Evolutionary conservation across 2,329 filamentous ascomycete species (phyloP).

Genomic region (Paraconiothyrium sp.): DNA sequence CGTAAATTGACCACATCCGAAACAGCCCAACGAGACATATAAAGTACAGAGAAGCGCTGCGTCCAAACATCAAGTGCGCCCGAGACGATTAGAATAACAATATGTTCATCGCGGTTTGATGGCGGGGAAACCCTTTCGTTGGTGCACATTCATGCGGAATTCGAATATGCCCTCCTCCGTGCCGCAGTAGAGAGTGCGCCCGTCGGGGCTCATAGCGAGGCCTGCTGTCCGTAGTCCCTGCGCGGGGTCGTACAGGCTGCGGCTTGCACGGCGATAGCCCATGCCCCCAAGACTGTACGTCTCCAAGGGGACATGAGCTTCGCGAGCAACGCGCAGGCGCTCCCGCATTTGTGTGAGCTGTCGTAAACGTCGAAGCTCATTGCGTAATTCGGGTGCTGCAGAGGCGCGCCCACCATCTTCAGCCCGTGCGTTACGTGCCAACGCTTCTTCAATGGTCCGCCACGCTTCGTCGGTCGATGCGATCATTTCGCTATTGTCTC

Average conservation of each 20-base stretch:
- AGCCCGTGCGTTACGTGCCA: conserved; percentile 47
- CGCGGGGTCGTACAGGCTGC: conserved; percentile 38
- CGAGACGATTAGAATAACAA: not conserved
- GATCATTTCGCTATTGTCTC: conserved; percentile 40
- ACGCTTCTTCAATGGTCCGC: conserved; percentile 59
- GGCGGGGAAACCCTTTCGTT: conserved; percentile 62
- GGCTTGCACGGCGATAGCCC: conserved; percentile 36
- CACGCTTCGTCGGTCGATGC: conserved; percentile 54
- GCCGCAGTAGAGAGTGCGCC: conserved; percentile 57
- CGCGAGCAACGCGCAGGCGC: conserved; percentile 46
- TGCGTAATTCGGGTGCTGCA: conserved; percentile 42
- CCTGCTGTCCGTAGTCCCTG: conserved; percentile 58
- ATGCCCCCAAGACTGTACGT: conserved; percentile 36
- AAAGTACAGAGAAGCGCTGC: conserved; percentile 10
- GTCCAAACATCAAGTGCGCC: not conserved
- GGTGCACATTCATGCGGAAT: conserved; percentile 71
- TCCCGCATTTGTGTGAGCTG: conserved; percentile 50
- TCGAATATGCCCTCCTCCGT: conserved; percentile 79
- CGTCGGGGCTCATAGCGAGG: conserved; percentile 59
- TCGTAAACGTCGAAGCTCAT: conserved; percentile 46
- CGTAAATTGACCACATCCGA: conserved; percentile 16
- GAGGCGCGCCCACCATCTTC: conserved; percentile 31
- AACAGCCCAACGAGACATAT: conserved; percentile 15
- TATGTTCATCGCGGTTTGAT: conserved; percentile 47
- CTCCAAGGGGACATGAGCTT: conserved; percentile 33